Percentiles rank a stretch among this genome's conserved stretches.
These are phyloP conservation scores for Candida nonsorbophila DNA, from an alignment of 805 yeast genomes.

Conservation along the genomic window DNA sequence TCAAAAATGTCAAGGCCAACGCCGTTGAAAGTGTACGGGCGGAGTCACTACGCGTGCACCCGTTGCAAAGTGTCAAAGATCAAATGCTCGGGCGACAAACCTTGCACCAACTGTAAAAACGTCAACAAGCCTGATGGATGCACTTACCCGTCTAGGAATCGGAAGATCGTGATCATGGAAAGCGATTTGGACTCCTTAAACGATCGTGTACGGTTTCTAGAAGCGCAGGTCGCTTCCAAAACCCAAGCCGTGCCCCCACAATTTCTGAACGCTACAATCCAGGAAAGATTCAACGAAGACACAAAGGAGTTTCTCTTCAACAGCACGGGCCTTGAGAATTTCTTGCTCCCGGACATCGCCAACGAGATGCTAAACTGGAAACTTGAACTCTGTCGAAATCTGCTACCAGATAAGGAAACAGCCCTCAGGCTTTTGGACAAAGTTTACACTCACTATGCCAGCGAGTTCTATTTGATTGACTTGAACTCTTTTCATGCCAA, in stretches of 20 bases:
- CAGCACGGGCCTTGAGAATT: conserved; percentile 14
- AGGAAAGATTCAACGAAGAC: conserved; percentile 8
- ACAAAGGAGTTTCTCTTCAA: conserved; percentile 8
- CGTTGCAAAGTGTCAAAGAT: conserved; percentile 35
- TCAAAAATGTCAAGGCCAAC: conserved; percentile 11
- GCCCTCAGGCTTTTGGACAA: conserved; percentile 17
- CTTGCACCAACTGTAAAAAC: conserved; percentile 35
- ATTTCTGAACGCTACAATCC: too few species aligned
- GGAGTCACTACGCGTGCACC: conserved; percentile 40
- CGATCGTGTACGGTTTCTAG: conserved; percentile 25
- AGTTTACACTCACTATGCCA: conserved; percentile 24
- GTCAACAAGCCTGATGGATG: conserved; percentile 27
- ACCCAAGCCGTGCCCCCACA: background rate
- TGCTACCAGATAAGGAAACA: conserved; percentile 19
- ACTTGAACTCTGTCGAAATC: conserved; percentile 7
- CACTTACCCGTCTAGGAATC: conserved; percentile 31
- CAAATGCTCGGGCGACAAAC: conserved; percentile 38
- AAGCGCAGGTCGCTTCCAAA: conserved; percentile 7
- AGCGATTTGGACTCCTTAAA: conserved; percentile 31
- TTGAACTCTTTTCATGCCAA: too few species aligned
- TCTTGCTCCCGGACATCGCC: conserved; percentile 21
- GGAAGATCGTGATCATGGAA: conserved; percentile 40
- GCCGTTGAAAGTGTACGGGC: conserved; percentile 37
- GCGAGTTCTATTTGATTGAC: conserved; percentile 32
- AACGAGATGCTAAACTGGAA: conserved; percentile 19